A percentile compares a stretch with the other conserved stretches of the same genome.
Conservation (phyloP, 352 stramenopile genomes). For the Pythium volutum region DNA sequence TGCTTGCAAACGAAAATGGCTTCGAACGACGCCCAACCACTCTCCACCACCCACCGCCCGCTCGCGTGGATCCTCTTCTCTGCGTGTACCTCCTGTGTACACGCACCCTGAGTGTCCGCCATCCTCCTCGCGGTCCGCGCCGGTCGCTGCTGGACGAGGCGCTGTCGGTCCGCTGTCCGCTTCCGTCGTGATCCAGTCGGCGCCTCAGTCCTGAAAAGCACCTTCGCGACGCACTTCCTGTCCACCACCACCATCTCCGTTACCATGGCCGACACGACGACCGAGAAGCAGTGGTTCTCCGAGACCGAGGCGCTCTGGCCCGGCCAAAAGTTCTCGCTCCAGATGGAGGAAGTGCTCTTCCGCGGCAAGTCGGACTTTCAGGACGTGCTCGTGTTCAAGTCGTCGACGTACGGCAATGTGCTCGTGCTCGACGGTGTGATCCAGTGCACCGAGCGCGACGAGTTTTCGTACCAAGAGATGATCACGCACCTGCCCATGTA, state of each 20-base stretch:
- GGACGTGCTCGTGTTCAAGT: conserved; percentile 99
- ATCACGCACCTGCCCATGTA: conserved; percentile 98
- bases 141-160: background rate
- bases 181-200: background rate
- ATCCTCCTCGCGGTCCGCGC: conserved; percentile 14
- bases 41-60: conserved; percentile 22
- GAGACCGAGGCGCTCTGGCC: conserved; percentile 96
- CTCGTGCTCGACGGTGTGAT: conserved; percentile 99
- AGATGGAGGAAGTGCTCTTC: conserved; percentile 94
- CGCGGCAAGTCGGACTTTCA: conserved; percentile 96
- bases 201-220: conserved; percentile 20
- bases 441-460: conserved; percentile 97
- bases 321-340: conserved; percentile 89
- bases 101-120: conserved; percentile 9
- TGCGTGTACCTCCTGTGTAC: too few species aligned
- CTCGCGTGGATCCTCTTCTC: background rate
- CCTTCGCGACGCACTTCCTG: background rate
- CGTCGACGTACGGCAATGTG: conserved; percentile 95
- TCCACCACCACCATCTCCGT: conserved; percentile 3
- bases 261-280: conserved; percentile 30
- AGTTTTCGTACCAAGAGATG: conserved; percentile 99
- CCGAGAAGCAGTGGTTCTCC: conserved; percentile 90
- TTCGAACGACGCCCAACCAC: background rate
- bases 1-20: background rate
- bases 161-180: conserved; percentile 5